Evolutionary conservation across 2,329 filamentous ascomycete genomes (phyloP).

Genomic region (Fusarium longipes): DNA sequence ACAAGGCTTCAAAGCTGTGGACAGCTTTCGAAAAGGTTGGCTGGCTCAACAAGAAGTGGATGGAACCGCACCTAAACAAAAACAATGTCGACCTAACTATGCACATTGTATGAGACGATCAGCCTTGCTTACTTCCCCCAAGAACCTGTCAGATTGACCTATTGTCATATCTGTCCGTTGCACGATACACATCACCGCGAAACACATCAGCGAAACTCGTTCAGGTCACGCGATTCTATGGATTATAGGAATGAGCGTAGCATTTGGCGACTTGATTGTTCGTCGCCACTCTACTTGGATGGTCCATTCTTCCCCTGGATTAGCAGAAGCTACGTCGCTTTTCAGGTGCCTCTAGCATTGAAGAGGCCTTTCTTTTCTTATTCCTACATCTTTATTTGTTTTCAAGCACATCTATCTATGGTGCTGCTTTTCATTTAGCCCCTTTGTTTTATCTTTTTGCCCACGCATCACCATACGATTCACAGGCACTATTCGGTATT

Average conservation of each 20-base stretch:
- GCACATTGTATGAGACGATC: too few relatives aligned
- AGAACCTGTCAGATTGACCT: slow-evolving; percentile 46
- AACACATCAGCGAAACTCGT: slow-evolving; percentile 16
- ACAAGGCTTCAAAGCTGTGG: slow-evolving; percentile 95
- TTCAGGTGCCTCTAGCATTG: neutral
- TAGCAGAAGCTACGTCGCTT: neutral
- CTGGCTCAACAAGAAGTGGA: slow-evolving; percentile 74
- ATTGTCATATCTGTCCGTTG: neutral
- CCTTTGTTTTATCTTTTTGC: slow-evolving; percentile 15
- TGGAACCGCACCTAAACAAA: too few relatives aligned
- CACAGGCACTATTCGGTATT: slow-evolving; percentile 43
- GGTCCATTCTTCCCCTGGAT: slow-evolving; percentile 11
- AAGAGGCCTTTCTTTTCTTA: slow-evolving; percentile 12
- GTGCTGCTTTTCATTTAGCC: slow-evolving; percentile 13
- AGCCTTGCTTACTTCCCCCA: too few relatives aligned
- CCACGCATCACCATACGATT: slow-evolving; percentile 27
- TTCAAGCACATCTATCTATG: slow-evolving; percentile 14
- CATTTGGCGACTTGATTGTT: slow-evolving; percentile 33
- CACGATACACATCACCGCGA: neutral
- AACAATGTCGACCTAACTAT: too few relatives aligned
- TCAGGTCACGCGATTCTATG: slow-evolving; percentile 24
- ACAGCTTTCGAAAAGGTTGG: slow-evolving; percentile 87
- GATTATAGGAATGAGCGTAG: slow-evolving; percentile 29
- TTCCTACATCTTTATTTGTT: slow-evolving; percentile 12
- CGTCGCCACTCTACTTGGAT: slow-evolving; percentile 27